Conservation (phyloP, 805 yeast species). For the Huiozyma sinensis region DNA sequence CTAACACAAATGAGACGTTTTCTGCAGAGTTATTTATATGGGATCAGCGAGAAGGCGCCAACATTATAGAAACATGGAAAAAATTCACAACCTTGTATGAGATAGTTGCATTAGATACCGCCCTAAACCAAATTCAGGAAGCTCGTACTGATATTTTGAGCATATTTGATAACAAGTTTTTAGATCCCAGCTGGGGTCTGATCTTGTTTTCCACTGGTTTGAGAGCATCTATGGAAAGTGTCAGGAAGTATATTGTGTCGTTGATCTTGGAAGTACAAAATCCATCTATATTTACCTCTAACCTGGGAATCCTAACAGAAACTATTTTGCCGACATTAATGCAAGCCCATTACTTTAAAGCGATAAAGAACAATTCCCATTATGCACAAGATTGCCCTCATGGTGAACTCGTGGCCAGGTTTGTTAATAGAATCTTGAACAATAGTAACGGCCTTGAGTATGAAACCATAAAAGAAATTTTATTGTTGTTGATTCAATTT, state of each 20-base stretch:
- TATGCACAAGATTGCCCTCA: constrained; percentile 39
- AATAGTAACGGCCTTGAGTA: background rate
- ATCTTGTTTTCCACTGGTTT: constrained; percentile 68
- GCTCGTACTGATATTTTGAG: constrained; percentile 53
- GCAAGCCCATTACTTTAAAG: constrained; percentile 52
- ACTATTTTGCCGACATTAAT: constrained; percentile 48
- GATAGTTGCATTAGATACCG: constrained; percentile 73
- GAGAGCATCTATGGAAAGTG: constrained; percentile 66
- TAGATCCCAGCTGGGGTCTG: constrained; percentile 64
- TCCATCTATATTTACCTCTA: constrained; percentile 36
- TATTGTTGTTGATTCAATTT: constrained; percentile 38
- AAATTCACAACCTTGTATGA: constrained; percentile 67
- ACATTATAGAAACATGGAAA: constrained; percentile 45
- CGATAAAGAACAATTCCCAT: constrained; percentile 7
- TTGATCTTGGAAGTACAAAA: constrained; percentile 44
- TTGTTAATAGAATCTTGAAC: constrained; percentile 26
- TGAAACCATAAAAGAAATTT: constrained; percentile 18
- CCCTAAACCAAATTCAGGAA: constrained; percentile 76
- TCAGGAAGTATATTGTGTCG: constrained; percentile 50
- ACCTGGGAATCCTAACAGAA: constrained; percentile 28
- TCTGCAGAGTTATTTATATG: constrained; percentile 11
- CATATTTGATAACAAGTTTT: constrained; percentile 40
- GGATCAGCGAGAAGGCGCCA: constrained; percentile 23
- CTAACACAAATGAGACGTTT: constrained; percentile 2
- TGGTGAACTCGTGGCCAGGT: constrained; percentile 41